Evolutionary conservation across 768 basidiomycete genomes (phyloP).

Genomic region (Stropharia rugosoannulata): DNA sequence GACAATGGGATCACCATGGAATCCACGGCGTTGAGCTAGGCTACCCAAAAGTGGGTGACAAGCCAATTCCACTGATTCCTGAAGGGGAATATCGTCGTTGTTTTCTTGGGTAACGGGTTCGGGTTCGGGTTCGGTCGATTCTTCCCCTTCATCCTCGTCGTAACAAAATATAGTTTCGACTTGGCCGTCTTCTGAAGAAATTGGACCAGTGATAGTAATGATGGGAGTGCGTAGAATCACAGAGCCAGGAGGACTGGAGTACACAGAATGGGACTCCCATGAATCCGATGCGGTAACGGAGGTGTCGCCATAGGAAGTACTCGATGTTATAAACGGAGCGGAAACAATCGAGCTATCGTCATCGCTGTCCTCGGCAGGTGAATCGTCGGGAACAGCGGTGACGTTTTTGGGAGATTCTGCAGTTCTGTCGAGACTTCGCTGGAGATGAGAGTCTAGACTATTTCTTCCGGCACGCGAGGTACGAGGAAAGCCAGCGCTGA

Average conservation of each 20-base stretch:
- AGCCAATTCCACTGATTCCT: neutral
- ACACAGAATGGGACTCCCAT: constrained; percentile 2
- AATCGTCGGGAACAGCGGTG: neutral
- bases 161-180: neutral
- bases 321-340: constrained; percentile 1
- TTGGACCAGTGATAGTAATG: constrained; percentile 1
- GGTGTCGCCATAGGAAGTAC: neutral
- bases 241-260: neutral
- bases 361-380: neutral
- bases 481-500: neutral
- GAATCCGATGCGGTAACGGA: constrained; percentile 2
- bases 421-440: neutral
- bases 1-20: constrained; percentile 2
- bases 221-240: neutral
- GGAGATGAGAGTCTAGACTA: neutral
- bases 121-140: neutral
- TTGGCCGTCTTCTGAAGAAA: neutral
- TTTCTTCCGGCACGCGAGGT: neutral
- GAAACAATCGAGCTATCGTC: neutral
- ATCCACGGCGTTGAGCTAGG: constrained; percentile 4
- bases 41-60: neutral
- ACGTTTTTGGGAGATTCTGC: neutral
- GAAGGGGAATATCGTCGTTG: neutral
- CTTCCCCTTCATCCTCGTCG: neutral
- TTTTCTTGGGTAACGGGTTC: neutral